Base-by-base conservation (phyloP, 768 basidiomycete genomes). In the Psilocybe tampanensis region DNA sequence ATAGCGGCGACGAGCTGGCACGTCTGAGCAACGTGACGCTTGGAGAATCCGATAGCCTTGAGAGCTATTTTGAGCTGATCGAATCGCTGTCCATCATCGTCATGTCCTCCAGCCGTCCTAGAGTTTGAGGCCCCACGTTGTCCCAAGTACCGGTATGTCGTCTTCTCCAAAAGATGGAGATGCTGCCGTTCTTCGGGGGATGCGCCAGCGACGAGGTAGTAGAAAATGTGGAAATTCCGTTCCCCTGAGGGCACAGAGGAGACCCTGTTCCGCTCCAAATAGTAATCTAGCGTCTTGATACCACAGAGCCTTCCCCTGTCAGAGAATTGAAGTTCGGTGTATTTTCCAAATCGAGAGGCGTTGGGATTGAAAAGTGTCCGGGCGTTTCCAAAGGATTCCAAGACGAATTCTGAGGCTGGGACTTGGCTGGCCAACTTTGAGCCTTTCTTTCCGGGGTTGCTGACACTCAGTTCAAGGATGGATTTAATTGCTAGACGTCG, bases 181-280 rank as follows among this genome's bases (percentile, higher is more conserved):
- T 95, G 94, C 24, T 90, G 86, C 13, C 92, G 79, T 70, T 99
- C 97, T 65, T 98, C 97, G 0, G 83, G 67, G 0, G 89, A 86
- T 1, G 95, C 94, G 22, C 97, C 96, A 0, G 94, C 90, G 56
- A 95, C 86, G 66, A 99, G 85, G 71, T 97, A 97, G 70, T 98
- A 98, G 73, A 98, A 97, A 33, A 96, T 94, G 71, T 99, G 95
- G 70, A 98, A 98, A 63, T 97, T 98, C 11, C 95, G 86, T 72
- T 99, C 95, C 53, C 94, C 95, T 0, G 89, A 91, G 0, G 93
- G 91, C 0, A 91, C 84, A 19, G 86, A 85, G 6, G 93, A 83
- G n/a, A 98, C 94, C 9, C 95, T 86, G 64, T 88, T 92, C 52
- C 92, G 80, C 71, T 98, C 94, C 50, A 99, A 83, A 73, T 96